Conservation (phyloP, 208 protist genomes). For the Crithidia brevicula region DNA sequence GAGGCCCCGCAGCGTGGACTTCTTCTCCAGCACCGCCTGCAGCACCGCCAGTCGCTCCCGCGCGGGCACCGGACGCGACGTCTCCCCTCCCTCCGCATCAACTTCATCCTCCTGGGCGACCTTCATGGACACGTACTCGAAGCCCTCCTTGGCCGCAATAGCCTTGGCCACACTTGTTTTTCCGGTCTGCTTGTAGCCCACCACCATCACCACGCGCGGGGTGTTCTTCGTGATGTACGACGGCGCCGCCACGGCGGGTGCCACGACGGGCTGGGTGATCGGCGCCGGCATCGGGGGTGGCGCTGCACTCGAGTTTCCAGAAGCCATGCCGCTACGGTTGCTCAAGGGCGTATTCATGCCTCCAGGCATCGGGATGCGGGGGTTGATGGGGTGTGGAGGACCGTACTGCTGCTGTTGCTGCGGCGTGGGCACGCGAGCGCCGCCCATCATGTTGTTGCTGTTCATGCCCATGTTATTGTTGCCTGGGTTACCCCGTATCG, state of each 20-base stretch:
- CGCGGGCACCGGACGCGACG: slow-evolving; percentile 10
- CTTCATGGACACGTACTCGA: slow-evolving; percentile 71
- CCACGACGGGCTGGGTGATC: slow-evolving; percentile 9
- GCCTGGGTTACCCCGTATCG: slow-evolving; percentile 13
- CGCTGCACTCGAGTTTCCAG: slow-evolving; percentile 18
- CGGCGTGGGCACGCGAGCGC: slow-evolving; percentile 16
- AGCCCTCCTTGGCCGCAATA: slow-evolving; percentile 56
- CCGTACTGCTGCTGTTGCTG: slow-evolving; percentile 14
- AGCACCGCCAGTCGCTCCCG: slow-evolving; percentile 45
- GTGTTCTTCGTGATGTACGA: slow-evolving; percentile 42
- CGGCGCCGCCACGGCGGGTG: slow-evolving; percentile 12
- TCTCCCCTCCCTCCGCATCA: slow-evolving; percentile 25
- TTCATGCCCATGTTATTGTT: slow-evolving; percentile 26
- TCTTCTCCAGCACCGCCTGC: slow-evolving; percentile 43
- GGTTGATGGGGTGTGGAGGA: slow-evolving; percentile 5
- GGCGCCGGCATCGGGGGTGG: slow-evolving; percentile 8
- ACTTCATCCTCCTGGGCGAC: slow-evolving; percentile 5
- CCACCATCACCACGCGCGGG: slow-evolving; percentile 74
- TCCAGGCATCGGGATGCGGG: slow-evolving; percentile 8
- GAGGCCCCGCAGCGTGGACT: slow-evolving; percentile 56
- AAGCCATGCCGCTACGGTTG: slow-evolving; percentile 11
- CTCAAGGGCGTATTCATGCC: slow-evolving; percentile 4
- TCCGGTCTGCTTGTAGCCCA: slow-evolving; percentile 68
- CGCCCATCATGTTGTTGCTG: slow-evolving; percentile 25
- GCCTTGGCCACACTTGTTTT: slow-evolving; percentile 75